Evolutionary conservation across 331 rosid species (phyloP), one percentile per base, ranked within the genome.

Genomic region (Malus hybrid): DNA sequence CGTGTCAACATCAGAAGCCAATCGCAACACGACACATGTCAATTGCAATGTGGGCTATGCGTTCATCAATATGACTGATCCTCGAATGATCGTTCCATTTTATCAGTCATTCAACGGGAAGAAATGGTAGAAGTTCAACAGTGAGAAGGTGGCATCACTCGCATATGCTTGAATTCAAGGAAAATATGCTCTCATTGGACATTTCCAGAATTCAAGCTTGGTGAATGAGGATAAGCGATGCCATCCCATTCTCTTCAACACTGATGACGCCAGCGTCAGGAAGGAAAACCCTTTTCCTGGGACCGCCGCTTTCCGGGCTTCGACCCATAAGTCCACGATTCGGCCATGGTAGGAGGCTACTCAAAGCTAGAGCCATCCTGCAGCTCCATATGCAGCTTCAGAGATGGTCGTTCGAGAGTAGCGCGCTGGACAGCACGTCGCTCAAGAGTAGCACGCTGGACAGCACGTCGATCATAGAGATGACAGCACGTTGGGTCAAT

Each of bases 131-230:
- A 89, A 89, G 79, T 91, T 91, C 82, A 89, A 91, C 46, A 91
- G 97, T 61, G 94, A 89, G 85, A 91, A 91, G 79, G 94, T 91
- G 72, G 93, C 97, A 63, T 83, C 91, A 74, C 80, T 91, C 22
- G 94, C 97, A 63, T 91, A 87, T 80, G 97, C 88, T 76, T 92
- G 97, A 24, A 91, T 91, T 72, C 97, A 91, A 82, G 97, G 97
- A 19, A 89, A 82, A 80, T 61, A 84, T 24, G 94, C 97, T 44
- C 94, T 91, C 61, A 80, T 91, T 74, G 87, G 89, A 42, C 97
- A 91, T 84, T 91, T 91, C 76, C 91, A 91, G 68, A 89, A 91
- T 46, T 89, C 97, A 26, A 91, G 97, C 86, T 86, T 91, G 86
- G 87, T 91, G 97, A 91, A 89, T 62, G 97, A 87, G 82, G 97